Percentiles rank a stretch among this genome's conserved stretches.
These are phyloP conservation scores for Sclerotinia subarctica DNA, from an alignment of 2,329 filamentous ascomycete species.

Conservation along the genomic window DNA sequence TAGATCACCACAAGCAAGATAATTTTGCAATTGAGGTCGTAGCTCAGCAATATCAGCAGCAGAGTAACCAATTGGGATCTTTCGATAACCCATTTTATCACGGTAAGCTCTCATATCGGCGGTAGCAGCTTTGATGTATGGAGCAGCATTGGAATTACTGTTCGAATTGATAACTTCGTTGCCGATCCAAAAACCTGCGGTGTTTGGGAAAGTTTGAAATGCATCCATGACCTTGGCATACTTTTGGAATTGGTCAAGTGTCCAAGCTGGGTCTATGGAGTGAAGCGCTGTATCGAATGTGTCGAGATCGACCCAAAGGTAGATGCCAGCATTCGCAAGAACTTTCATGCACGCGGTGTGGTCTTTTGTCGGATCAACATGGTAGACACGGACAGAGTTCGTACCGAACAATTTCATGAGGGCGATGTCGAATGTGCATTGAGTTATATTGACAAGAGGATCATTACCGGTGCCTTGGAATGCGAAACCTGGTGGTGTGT, in stretches of 20 bases:
- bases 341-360: constrained; percentile 78
- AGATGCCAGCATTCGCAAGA: constrained; percentile 77
- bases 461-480: constrained; percentile 67
- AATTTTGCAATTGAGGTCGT: constrained; percentile 64
- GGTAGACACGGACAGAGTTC: constrained; percentile 84
- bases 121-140: constrained; percentile 56
- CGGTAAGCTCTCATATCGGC: constrained; percentile 55
- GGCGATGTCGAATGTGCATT: constrained; percentile 70
- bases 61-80: constrained; percentile 56
- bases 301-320: constrained; percentile 79
- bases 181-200: constrained; percentile 79
- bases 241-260: constrained; percentile 61
- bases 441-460: constrained; percentile 69
- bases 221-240: constrained; percentile 66
- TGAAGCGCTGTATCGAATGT: constrained; percentile 67
- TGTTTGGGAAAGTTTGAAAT: constrained; percentile 65
- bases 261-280: constrained; percentile 65
- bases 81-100: constrained; percentile 45
- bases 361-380: constrained; percentile 68
- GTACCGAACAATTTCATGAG: constrained; percentile 78
- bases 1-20: constrained; percentile 70
- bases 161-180: constrained; percentile 75
- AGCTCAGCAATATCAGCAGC: constrained; percentile 67
- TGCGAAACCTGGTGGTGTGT: constrained; percentile 61
- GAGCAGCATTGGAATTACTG: constrained; percentile 50